Percentiles rank a stretch among this genome's conserved stretches.
Evolutionary conservation across 805 yeast genomes (phyloP).

Genomic region (Kodamaea laetipori): DNA sequence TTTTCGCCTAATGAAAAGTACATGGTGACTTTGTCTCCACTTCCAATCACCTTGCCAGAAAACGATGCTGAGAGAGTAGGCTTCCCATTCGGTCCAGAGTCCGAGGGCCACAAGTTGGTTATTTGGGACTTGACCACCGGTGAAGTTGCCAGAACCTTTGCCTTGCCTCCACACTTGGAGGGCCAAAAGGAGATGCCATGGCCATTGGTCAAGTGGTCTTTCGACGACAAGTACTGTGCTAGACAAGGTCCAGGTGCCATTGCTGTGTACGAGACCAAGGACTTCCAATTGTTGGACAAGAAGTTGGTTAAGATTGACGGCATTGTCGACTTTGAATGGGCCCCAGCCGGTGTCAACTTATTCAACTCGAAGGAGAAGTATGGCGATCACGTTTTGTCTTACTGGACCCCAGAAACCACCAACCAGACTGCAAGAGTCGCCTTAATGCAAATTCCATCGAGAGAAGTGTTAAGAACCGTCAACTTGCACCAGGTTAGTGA

Average conservation of each 20-base stretch:
- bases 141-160: constrained; percentile 84
- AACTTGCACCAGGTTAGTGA: constrained; percentile 93
- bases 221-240: constrained; percentile 90
- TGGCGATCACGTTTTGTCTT: constrained; percentile 71
- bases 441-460: constrained; percentile 82
- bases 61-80: constrained; percentile 61
- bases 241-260: constrained; percentile 92
- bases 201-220: constrained; percentile 97
- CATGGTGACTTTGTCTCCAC: constrained; percentile 86
- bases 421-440: constrained; percentile 96
- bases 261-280: constrained; percentile 81
- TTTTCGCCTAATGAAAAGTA: constrained; percentile 91
- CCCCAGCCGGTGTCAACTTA: constrained; percentile 82
- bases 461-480: constrained; percentile 81
- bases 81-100: constrained; percentile 83
- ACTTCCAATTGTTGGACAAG: constrained; percentile 81
- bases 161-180: constrained; percentile 75
- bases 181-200: constrained; percentile 75
- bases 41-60: constrained; percentile 70
- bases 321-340: constrained; percentile 89
- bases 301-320: constrained; percentile 83
- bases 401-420: constrained; percentile 94
- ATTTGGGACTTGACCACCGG: constrained; percentile 90
- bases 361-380: constrained; percentile 55
- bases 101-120: constrained; percentile 90